Conservation (phyloP, 2,329 filamentous ascomycete species). For the Ophiostoma piceae region DNA sequence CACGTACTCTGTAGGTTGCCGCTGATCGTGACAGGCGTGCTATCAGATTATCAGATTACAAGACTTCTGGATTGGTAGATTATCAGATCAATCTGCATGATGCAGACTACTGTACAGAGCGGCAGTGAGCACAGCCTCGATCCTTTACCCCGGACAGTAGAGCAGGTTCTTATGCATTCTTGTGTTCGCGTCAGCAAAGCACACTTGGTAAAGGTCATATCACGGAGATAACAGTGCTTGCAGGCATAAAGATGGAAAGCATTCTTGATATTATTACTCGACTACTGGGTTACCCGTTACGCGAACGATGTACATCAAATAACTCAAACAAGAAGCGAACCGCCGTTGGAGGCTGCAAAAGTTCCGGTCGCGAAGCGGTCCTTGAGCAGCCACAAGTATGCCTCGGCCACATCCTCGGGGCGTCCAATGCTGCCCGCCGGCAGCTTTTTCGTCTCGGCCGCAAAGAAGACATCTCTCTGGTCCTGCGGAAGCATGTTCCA, state of each 20-base stretch:
- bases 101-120: neutral
- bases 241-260: neutral
- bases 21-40: neutral
- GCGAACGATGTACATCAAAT: neutral
- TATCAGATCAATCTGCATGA: conserved; percentile 8
- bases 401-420: conserved; percentile 40
- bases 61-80: neutral
- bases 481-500: neutral
- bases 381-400: conserved; percentile 35
- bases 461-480: neutral
- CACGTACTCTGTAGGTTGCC: too few relatives aligned
- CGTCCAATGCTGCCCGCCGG: conserved; percentile 44
- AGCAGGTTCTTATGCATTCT: neutral
- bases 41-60: neutral
- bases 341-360: conserved; percentile 26
- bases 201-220: neutral
- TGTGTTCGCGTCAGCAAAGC: neutral
- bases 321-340: conserved; percentile 8
- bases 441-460: neutral
- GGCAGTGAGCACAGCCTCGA: neutral
- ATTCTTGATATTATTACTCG: neutral
- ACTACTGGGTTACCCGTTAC: neutral
- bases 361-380: conserved; percentile 31
- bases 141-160: neutral
- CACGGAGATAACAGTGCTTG: neutral